Base-by-base conservation (phyloP, 2,329 filamentous ascomycete species). In the Paraconiothyrium brasiliense region DNA sequence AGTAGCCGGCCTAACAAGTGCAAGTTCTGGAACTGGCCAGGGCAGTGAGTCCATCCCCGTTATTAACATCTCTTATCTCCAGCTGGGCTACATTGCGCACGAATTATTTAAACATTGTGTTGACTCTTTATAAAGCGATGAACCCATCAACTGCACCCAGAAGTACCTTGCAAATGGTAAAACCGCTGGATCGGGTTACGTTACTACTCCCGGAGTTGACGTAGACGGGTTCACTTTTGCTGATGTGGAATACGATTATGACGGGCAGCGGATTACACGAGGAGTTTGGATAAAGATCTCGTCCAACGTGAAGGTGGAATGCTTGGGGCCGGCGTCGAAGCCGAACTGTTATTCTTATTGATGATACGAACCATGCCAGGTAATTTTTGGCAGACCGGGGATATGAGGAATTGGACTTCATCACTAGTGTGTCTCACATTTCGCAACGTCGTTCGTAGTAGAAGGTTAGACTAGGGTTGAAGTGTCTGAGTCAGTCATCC, bases 161-260 rank as follows among this genome's bases (percentile, higher is more conserved):
- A 30, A 30, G 24, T 32, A 16, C 46, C 24, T 48, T 32, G 24
- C 24, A 6, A 32, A 13, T 13, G 24, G 46, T 11, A 32, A 20
- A 5, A 32, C 46, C 2, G 46, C 46, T 30, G 46, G 46, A 30
- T 48, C 46, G 24, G 46, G 46, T 16, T 27, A 30, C 11, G 27
- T 27, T 9, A 30, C 46, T 5, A 48, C 16, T 6, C 46, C 22
- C 10, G 22, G 46, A 32, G 46, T 48, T 16, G 46, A 48, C 27
- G 46, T 48, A 16, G 46, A 48, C 24, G 24, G 46, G 4, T 48
- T 48, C 10, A 48, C 46, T 24, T 48, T 48, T 7, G 46, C 46
- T 1, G 46, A 48, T 32, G 46, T 48, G 4, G 27, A 32, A 14
- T 48, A 48, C 14, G 30, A 30, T 30, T 48, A 30, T 8, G 30